Evolutionary conservation across 352 stramenopile species (phyloP), one percentile per base, ranked within the genome.

Genomic region (Phytophthora fragariae): DNA sequence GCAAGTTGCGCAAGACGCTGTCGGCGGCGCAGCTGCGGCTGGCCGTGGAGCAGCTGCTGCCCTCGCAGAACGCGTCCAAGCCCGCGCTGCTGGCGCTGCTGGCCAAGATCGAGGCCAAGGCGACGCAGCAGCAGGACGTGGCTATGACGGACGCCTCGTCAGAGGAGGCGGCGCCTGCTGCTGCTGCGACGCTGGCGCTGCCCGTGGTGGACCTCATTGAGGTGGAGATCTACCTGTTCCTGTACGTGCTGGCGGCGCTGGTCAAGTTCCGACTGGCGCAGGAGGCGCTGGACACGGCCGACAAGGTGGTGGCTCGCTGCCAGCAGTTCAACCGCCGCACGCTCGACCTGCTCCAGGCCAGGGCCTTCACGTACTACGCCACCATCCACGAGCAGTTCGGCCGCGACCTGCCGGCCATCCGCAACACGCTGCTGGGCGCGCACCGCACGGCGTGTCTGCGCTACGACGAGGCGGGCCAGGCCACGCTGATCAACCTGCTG

Each of bases 381-480:
- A 85, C 81, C 55, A 86, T 92, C 50, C 84, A 92, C 73, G 86
- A 95, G 60, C 77, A 90, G 57, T 91, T 91, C 52, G 79, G 65
- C 3, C 78, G 83, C 49, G 82, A 92, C 55, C 73, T 92, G 1
- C 76, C 82, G 0, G 80, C 65, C 24, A 96, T 93, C 33, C 90
- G 82, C 62, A 85, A 77, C 54, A 83, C 84, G 35, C 65, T 98
- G 29, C 73, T 98, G 19, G 75, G 72, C 0, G 88, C 94, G 19
- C 92, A 98, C 72, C 91, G 94, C 70, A 97, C 93, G 21, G 86
- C 90, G 53, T 97, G 91, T 69, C 68, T 98, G 61, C 89, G 82
- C 21, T 95, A 97, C 68, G 91, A 98, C 65, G 92, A 98, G 68
- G 90, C 95, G 46, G 92, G 91, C 19, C 92, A 98, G 71, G 95